Evolutionary conservation across 306 rosid genomes (phyloP).

Genomic region (Oemleria cerasiformis): DNA sequence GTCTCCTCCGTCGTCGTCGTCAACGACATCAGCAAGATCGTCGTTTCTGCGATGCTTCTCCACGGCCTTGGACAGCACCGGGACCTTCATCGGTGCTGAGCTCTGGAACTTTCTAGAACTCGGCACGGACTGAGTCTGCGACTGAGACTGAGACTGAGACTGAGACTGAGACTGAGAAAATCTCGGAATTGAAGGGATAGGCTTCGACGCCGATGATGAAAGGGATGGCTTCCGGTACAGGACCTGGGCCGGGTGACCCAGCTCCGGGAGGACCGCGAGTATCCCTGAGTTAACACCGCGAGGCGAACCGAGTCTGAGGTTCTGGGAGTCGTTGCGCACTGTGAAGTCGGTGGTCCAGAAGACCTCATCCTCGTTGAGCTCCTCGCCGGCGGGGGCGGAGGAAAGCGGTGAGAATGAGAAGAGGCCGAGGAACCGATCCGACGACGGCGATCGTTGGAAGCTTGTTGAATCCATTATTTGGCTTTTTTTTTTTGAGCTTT

Average conservation of each 20-base stretch:
- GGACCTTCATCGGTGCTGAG: slow-evolving; percentile 77
- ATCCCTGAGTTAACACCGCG: slow-evolving; percentile 49
- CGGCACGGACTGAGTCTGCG: slow-evolving; percentile 37
- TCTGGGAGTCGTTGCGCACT: slow-evolving; percentile 25
- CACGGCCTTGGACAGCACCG: slow-evolving; percentile 39
- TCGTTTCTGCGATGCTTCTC: slow-evolving; percentile 30
- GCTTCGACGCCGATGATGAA: slow-evolving; percentile 30
- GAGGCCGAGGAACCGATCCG: slow-evolving; percentile 49
- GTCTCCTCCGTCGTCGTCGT: slow-evolving; percentile 38
- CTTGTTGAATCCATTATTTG: slow-evolving; percentile 49
- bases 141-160: slow-evolving; percentile 1
- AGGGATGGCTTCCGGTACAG: slow-evolving; percentile 43
- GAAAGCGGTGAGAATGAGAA: slow-evolving; percentile 34
- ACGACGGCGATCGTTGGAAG: slow-evolving; percentile 51
- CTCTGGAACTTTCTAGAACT: slow-evolving; percentile 48
- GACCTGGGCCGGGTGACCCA: slow-evolving; percentile 25
- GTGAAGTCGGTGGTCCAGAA: slow-evolving; percentile 59
- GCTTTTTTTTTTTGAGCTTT: not conserved
- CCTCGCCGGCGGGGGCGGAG: slow-evolving; percentile 29
- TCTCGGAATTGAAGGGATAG: slow-evolving; percentile 59
- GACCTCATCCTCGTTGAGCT: slow-evolving; percentile 70
- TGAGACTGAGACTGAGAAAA: slow-evolving; percentile 15
- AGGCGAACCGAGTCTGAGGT: slow-evolving; percentile 20
- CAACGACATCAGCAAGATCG: slow-evolving; percentile 17
- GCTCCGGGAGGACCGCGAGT: slow-evolving; percentile 47